Evolutionary conservation across 1,139 yeast genomes (phyloP), one percentile per base, ranked within the genome.

Genomic region (Chernovozyma aurita): DNA sequence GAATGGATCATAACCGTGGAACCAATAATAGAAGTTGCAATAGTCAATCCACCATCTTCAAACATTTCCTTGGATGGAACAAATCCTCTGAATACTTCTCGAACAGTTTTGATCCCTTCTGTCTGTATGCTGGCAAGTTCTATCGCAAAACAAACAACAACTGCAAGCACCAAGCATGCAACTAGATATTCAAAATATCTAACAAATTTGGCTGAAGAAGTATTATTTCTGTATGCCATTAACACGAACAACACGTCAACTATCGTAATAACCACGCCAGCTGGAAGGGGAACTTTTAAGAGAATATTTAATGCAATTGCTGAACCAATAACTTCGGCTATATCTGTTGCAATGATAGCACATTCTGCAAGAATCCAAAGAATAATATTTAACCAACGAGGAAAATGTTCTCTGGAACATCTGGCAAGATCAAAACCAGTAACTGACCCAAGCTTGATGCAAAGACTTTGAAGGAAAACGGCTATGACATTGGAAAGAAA

Each of bases 281-380:
- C 92, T 8, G 88, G 81, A 26, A 85, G 62, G 0, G 95, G 95
- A 13, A 85, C 67, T 35, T 70, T 70, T 31, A 83, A 48, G 41
- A 85, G 64, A 37, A 85, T 79, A 50, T 85, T 84, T 41, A 85
- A 63, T 0, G 95, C 92, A 48, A 85, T 78, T 3, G 95, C 94
- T n/a, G 87, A 77, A 49, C 95, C 95, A 38, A 85, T 83, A 24
- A 85, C 95, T 52, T 85, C 95, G 3, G 95, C 94, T 8, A 85
- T 71, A 64, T 85, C 95, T 0, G 95, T 85, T 1, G 95, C 87
- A 35, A 85, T 76, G 41, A 85, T 85, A 24, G 95, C 94, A 49
- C 74, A 68, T 54, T 85, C 95, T 1, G 95, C 90, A 41, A 83
- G 65, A 30, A 82, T 44, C 74, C 86, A 85, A 4, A 85, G 45